Base-by-base conservation (phyloP, 352 stramenopile species). In the Pythium insidiosum region DNA sequence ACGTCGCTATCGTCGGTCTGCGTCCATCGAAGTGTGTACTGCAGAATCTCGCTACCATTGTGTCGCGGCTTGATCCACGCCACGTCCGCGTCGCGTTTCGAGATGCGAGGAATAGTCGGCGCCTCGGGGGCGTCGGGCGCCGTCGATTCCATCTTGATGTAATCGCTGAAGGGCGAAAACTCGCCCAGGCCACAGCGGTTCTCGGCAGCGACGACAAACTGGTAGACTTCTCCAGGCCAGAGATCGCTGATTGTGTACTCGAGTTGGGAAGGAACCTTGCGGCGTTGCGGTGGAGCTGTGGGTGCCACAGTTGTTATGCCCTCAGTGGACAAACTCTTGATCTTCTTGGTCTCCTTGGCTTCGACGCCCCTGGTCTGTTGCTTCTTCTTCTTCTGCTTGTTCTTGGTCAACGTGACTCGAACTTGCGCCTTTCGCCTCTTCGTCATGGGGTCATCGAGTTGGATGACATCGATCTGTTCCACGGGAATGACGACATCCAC, bases 191-290 rank as follows among this genome's bases (percentile, higher is more conserved):
- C 77, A 28, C 77, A 87, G 1, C 72, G 67, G 42, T 89, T 89
- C 28, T 77, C 67, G 20, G 72, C 71, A 10, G 73, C 77, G 15
- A 78, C 66, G 15, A 73, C 60, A 38, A 89, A 89, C 39, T 87
- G 73, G 36, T 89, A 89, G 15, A 89, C 69, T 36, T 84, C 73
- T 2, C 77, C 77, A 12, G 77, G 48, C 63, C 72, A 83, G 12
- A 89, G 52, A 0, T 62, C 63, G 2, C 66, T 26, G 11, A 81
- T 36, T 0, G 38, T 58, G 36, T 66, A 81, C 9, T 66, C 63
- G 4, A 68, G n/a, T n/a, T n/a, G n/a, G n/a, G n/a, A n/a, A n/a
- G n/a, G n/a, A n/a, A n/a, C n/a, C n/a, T n/a, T n/a, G n/a, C n/a
- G n/a, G n/a, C n/a, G 30, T 31, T 24, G 20, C 6, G 23, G 34